Conservation (phyloP, 192 early-diverging fungal genomes). For the Coemansia sp. region DNA sequence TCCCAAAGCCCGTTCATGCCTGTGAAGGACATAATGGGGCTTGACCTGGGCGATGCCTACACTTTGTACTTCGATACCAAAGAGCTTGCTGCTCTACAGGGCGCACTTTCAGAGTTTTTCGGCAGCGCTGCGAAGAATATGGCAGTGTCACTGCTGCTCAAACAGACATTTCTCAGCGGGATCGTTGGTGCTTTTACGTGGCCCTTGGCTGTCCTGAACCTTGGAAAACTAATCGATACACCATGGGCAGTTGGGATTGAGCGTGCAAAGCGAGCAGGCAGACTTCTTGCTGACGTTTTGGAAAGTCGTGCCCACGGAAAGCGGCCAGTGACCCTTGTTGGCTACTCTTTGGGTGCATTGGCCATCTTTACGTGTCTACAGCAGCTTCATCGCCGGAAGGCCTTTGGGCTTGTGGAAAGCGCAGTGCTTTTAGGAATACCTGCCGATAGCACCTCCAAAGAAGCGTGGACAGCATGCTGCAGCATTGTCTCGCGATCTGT, state of each 20-base stretch:
- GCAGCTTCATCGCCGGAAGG: constrained; percentile 55
- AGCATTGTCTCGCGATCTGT: constrained; percentile 61
- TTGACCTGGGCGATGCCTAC: constrained; percentile 50
- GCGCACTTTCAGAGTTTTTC: constrained; percentile 47
- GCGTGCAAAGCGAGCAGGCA: constrained; percentile 65
- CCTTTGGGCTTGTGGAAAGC: constrained; percentile 64
- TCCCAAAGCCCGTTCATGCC: constrained; percentile 34
- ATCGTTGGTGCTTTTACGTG: constrained; percentile 47
- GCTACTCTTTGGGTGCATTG: constrained; percentile 70
- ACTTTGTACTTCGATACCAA: constrained; percentile 56
- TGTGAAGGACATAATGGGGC: constrained; percentile 21
- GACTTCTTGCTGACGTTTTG: constrained; percentile 55
- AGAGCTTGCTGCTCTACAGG: constrained; percentile 45
- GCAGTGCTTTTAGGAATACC: constrained; percentile 71
- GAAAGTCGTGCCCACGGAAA: constrained; percentile 53
- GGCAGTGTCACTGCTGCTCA: constrained; percentile 43
- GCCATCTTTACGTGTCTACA: constrained; percentile 69
- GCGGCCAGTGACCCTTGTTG: constrained; percentile 69
- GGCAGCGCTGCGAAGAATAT: constrained; percentile 42
- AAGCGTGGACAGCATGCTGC: constrained; percentile 62
- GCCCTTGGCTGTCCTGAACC: constrained; percentile 49
- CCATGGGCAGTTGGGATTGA: constrained; percentile 69
- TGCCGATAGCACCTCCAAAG: constrained; percentile 55
- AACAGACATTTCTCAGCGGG: constrained; percentile 47
- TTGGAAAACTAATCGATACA: constrained; percentile 63